These are phyloP conservation scores for Xanthoceras sorbifolium DNA, from an alignment of 345 rosid genomes.

Conservation along the genomic window DNA sequence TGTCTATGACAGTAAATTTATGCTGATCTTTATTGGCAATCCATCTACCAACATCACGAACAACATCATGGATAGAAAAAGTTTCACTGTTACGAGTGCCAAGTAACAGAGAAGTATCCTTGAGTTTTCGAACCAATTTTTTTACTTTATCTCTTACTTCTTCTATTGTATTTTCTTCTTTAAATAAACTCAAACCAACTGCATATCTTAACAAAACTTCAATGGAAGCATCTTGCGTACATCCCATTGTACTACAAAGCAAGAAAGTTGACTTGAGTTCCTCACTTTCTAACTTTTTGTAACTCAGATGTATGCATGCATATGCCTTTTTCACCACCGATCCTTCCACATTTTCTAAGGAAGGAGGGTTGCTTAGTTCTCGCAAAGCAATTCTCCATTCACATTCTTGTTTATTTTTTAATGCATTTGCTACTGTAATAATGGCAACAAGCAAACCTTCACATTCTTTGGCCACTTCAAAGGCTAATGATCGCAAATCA, in stretches of 20 bases:
- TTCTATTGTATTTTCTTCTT: background rate
- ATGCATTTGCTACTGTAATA: conserved; percentile 18
- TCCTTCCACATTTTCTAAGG: background rate
- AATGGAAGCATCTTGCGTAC: background rate
- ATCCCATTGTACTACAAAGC: conserved; percentile 20
- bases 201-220: conserved; percentile 23
- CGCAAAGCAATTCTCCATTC: conserved; percentile 30
- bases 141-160: conserved; percentile 16
- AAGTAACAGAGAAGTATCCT: conserved; percentile 25
- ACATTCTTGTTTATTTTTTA: background rate
- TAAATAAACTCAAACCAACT: conserved; percentile 27
- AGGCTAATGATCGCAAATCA: conserved; percentile 10
- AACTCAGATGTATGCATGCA: conserved; percentile 25
- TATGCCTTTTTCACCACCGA: background rate
- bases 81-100: background rate
- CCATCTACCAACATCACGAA: conserved; percentile 25
- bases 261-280: conserved; percentile 32
- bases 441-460: conserved; percentile 34
- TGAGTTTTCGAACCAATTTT: conserved; percentile 21
- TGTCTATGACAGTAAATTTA: background rate
- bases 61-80: conserved; percentile 19
- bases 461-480: conserved; percentile 20
- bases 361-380: background rate
- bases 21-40: conserved; percentile 9
- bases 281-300: conserved; percentile 20